Conservation (phyloP, 2,329 filamentous ascomycete genomes). For the Paraphaeosphaeria sporulosa region DNA sequence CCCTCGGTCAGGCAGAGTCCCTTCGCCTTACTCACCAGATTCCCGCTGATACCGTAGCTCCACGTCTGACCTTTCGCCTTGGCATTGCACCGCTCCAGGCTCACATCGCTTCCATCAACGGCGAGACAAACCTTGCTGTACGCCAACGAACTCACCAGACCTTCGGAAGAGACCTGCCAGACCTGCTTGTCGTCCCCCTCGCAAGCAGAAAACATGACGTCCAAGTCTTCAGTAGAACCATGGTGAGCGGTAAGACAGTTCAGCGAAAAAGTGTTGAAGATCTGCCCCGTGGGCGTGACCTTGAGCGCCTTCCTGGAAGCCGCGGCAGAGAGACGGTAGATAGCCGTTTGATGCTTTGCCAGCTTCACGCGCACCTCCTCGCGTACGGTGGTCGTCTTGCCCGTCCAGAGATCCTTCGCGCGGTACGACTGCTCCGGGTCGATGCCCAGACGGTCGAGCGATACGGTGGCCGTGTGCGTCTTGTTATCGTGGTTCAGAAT, state of each 20-base stretch:
- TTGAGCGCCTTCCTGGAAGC: conserved; percentile 18
- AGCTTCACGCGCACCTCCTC: conserved; percentile 40
- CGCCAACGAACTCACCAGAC: conserved; percentile 50
- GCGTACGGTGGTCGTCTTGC: conserved; percentile 31
- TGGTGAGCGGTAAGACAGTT: conserved; percentile 51
- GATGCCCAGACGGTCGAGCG: conserved; percentile 50
- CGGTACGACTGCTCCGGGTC: conserved; percentile 36
- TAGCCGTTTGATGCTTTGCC: conserved; percentile 50
- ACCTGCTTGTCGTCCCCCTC: conserved; percentile 52
- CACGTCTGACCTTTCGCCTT: conserved; percentile 47
- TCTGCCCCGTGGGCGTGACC: conserved; percentile 55
- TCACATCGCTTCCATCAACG: conserved; percentile 27
- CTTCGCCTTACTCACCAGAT: conserved; percentile 49
- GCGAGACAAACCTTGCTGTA: conserved; percentile 43
- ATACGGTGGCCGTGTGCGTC: conserved; percentile 40
- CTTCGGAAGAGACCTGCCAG: conserved; percentile 49
- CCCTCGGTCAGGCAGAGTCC: conserved; percentile 52
- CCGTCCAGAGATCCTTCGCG: conserved; percentile 57
- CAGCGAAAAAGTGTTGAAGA: conserved; percentile 59
- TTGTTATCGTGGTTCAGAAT: conserved; percentile 54
- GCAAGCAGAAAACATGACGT: conserved; percentile 48
- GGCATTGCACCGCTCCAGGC: conserved; percentile 22
- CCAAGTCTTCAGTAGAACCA: conserved; percentile 11
- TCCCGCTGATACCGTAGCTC: conserved; percentile 55
- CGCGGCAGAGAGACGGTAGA: conserved; percentile 51